Evolutionary conservation across 148 eudicot genomes (phyloP).

Genomic region (Pouteria glomerata): DNA sequence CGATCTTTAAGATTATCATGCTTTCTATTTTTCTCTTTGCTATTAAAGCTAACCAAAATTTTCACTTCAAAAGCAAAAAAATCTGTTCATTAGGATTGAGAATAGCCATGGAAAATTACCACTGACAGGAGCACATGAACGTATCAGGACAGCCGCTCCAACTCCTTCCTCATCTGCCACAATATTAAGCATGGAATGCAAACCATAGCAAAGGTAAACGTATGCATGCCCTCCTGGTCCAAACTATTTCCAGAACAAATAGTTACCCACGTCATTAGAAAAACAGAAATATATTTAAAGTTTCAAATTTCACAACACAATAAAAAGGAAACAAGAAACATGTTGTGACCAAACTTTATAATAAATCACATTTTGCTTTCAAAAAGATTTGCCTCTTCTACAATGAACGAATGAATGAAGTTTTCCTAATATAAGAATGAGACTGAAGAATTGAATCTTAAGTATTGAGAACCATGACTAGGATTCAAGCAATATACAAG

Average conservation of each 20-base stretch:
- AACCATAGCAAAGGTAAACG: conserved; percentile 93
- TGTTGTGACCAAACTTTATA: neutral
- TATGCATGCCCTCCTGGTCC: conserved; percentile 95
- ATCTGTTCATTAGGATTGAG: neutral
- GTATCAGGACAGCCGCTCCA: conserved; percentile 92
- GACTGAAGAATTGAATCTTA: neutral
- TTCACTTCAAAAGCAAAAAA: neutral
- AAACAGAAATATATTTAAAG: neutral
- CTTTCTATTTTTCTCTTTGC: neutral
- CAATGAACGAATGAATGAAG: neutral
- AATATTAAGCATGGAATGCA: conserved; percentile 84
- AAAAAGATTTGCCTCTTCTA: neutral
- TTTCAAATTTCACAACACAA: neutral
- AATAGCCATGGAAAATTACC: conserved; percentile 36
- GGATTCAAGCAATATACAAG: neutral
- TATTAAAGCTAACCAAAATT: neutral
- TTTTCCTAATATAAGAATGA: neutral
- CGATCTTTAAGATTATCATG: neutral
- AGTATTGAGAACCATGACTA: neutral
- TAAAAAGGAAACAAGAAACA: neutral
- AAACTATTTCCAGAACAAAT: conserved; percentile 42
- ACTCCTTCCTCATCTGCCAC: conserved; percentile 91
- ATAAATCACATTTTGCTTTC: neutral
- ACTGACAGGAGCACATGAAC: conserved; percentile 81
- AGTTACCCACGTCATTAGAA: conserved; percentile 1